Evolutionary conservation across 352 stramenopile species (phyloP), one percentile per base, ranked within the genome.

Genomic region (Globisporangium uncinulatum): DNA sequence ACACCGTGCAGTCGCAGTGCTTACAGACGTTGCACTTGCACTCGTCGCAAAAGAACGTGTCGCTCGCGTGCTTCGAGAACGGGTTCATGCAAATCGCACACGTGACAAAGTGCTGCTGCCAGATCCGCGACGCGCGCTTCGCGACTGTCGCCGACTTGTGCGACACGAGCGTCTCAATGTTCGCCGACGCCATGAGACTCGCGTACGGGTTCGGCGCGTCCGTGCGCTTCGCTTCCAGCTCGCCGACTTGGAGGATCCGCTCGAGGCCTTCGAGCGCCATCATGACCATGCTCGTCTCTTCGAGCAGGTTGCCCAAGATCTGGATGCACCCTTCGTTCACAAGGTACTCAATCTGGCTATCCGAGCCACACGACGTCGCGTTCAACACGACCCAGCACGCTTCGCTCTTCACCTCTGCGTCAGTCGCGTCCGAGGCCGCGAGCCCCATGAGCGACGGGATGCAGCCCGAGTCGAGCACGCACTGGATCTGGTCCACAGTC

Each of bases 331-430:
- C 86, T 70, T 92, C 77, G 72, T 92, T 91, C 44, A 92, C 83
- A 48, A 94, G 74, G 49, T 93, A 92, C 67, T 94, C 83, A 56
- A 94, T 94, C 63, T 99, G 97, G 63, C 86, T 87, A 75, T 99
- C 95, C 53, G 88, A 98, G 37, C 97, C 97, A 64, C 97, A 99
- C 47, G 94, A 98, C 7, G 96, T 99, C 32, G 96, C 97, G 69
- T 99, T 99, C 39, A 99, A 76, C 20, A 99, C 91, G 19, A 99
- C 97, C 97, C 97, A 99, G 71, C 95, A 99, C 37, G 96, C 97
- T 78, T 99, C 97, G 54, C 87, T 98, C 62, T 97, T 94, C 17
- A 99, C 95, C 65, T 99, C 96, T 15, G 96, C 87, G 63, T 99
- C 94, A 3, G 92, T 97, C 11, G 79, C 86, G 54, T 95, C 79